phyloP scores from a whole-genome alignment of 1,284 basidiomycete genomes.

The Moniliophthora roreri region DNA sequence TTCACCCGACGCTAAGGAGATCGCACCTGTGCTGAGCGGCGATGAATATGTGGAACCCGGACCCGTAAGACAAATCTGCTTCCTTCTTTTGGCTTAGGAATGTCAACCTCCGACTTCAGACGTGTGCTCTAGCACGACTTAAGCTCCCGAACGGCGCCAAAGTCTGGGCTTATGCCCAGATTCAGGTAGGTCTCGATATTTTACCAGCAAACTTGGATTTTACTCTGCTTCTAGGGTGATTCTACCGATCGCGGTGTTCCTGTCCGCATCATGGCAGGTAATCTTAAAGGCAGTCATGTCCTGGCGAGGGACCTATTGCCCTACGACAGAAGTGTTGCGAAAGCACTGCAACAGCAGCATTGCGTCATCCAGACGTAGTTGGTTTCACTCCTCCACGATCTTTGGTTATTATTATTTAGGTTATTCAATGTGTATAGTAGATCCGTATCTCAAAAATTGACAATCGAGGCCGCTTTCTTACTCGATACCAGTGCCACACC shows the following conservation, averaged over 20 bases:
- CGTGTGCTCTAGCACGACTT: background rate
- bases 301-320: background rate
- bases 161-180: slow-evolving; percentile 1
- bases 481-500: too few relatives aligned
- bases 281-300: background rate
- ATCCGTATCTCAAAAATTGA: too few relatives aligned
- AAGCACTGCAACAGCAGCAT: too few relatives aligned
- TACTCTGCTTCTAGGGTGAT: background rate
- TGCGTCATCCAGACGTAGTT: too few relatives aligned
- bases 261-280: background rate
- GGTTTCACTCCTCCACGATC: too few relatives aligned
- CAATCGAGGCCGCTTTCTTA: too few relatives aligned
- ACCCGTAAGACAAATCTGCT: background rate
- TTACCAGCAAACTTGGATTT: too few relatives aligned
- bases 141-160: background rate
- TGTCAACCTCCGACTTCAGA: background rate
- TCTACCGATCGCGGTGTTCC: background rate
- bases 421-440: too few relatives aligned
- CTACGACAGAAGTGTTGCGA: background rate
- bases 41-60: background rate
- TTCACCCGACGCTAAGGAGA: slow-evolving; percentile 1
- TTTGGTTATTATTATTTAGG: too few relatives aligned
- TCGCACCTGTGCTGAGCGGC: background rate
- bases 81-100: background rate
- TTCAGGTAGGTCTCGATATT: background rate